phyloP scores from a whole-genome alignment of 2,329 filamentous ascomycete species.

The Echinosphaeria canescens region DNA sequence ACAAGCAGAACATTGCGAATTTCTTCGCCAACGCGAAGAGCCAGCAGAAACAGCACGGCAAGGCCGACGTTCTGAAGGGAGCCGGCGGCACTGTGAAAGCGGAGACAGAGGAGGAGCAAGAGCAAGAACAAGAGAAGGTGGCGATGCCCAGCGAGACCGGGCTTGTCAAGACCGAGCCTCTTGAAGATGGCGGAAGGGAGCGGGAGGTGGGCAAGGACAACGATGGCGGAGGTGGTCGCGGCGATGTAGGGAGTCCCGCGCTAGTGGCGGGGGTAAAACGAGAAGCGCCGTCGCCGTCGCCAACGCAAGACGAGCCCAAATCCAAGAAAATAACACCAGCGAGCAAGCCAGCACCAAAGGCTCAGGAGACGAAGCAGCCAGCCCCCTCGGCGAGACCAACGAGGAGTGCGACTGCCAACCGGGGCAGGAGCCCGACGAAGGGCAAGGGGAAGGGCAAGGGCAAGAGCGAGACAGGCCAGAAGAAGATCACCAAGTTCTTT shows the following conservation, averaged over 20 bases:
- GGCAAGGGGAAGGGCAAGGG: conserved; percentile 8
- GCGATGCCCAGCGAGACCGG: too few species aligned
- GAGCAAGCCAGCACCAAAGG: too few species aligned
- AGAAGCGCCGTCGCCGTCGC: conserved; percentile 3
- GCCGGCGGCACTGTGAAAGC: conserved; percentile 20
- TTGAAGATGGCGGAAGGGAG: conserved; percentile 13
- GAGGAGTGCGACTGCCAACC: conserved; percentile 20
- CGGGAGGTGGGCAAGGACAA: conserved; percentile 4
- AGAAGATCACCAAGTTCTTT: conserved; percentile 25
- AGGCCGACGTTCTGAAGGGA: too few species aligned
- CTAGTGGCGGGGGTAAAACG: conserved; percentile 5
- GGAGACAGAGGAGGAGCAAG: conserved; percentile 18
- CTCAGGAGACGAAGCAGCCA: too few species aligned
- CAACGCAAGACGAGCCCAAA: conserved; percentile 5
- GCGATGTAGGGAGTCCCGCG: too few species aligned
- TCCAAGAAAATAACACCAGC: conserved; percentile 7
- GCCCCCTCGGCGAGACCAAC: conserved; percentile 2
- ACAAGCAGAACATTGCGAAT: conserved; percentile 85
- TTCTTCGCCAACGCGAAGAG: conserved; percentile 81
- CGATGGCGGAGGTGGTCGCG: conserved; percentile 10
- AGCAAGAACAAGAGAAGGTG: conserved; percentile 18
- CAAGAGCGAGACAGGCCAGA: conserved; percentile 13
- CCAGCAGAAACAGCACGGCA: too few species aligned
- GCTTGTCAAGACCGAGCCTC: conserved; percentile 6
- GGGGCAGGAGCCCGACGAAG: conserved; percentile 12